Percentiles rank a stretch among this genome's conserved stretches.
These are phyloP conservation scores for Pythium monospermum DNA, from an alignment of 352 stramenopile genomes.

Conservation along the genomic window DNA sequence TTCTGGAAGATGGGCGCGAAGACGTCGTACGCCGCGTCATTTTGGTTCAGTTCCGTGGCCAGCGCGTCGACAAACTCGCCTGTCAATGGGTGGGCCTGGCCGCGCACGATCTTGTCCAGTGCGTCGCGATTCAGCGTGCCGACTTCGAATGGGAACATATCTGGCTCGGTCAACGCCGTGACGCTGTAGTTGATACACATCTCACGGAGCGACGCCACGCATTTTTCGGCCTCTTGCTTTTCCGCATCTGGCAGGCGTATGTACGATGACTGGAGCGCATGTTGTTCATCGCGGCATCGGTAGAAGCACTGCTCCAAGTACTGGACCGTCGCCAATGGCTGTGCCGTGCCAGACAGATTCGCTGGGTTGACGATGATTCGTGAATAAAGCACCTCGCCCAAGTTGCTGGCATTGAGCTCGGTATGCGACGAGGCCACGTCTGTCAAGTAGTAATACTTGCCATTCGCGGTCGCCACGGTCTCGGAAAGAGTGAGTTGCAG, in stretches of 20 bases:
- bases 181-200: constrained; percentile 87
- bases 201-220: constrained; percentile 47
- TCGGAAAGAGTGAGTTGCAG: constrained; percentile 58
- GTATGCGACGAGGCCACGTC: constrained; percentile 23
- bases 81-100: constrained; percentile 46
- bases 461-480: constrained; percentile 20
- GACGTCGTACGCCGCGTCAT: constrained; percentile 37
- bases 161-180: constrained; percentile 73
- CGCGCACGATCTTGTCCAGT: constrained; percentile 63
- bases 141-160: constrained; percentile 78
- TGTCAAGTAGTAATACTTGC: constrained; percentile 36
- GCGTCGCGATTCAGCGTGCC: constrained; percentile 62
- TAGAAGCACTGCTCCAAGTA: constrained; percentile 81
- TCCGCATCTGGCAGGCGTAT: constrained; percentile 37
- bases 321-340: constrained; percentile 51
- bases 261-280: constrained; percentile 65
- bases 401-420: constrained; percentile 32
- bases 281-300: constrained; percentile 58
- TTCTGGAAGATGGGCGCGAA: constrained; percentile 81
- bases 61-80: constrained; percentile 56
- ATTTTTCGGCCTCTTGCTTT: constrained; percentile 48
- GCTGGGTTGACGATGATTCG: constrained; percentile 55
- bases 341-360: constrained; percentile 38
- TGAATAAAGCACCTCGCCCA: constrained; percentile 67
- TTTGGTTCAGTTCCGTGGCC: constrained; percentile 45